phyloP scores from a whole-genome alignment of 2,329 filamentous ascomycete genomes.

The Diaporthe vexans region DNA sequence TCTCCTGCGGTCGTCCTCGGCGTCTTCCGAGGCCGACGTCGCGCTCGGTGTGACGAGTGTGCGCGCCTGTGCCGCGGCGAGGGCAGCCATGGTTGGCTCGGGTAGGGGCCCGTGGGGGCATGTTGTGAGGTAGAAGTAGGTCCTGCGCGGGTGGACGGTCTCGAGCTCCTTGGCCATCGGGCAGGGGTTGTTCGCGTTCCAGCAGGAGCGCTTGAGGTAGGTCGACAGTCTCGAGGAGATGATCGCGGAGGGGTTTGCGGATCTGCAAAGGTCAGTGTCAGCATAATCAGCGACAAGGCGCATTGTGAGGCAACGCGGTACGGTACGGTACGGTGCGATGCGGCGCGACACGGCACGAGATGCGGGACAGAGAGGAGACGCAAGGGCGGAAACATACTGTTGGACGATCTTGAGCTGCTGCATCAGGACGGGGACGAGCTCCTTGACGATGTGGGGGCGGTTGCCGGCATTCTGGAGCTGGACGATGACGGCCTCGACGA shows the following conservation, averaged over 20 bases:
- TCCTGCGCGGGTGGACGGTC: slow-evolving; percentile 90
- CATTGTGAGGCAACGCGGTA: background rate
- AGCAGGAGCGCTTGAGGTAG: slow-evolving; percentile 88
- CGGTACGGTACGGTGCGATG: background rate
- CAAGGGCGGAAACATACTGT: slow-evolving; percentile 75
- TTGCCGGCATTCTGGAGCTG: slow-evolving; percentile 93
- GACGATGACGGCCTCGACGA: slow-evolving; percentile 90
- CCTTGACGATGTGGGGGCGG: slow-evolving; percentile 93
- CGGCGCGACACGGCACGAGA: slow-evolving; percentile 40
- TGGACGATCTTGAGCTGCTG: slow-evolving; percentile 85
- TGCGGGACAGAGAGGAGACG: background rate
- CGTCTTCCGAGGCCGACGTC: slow-evolving; percentile 77
- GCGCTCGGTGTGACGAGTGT: slow-evolving; percentile 82
- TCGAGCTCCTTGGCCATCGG: slow-evolving; percentile 94
- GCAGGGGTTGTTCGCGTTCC: slow-evolving; percentile 84
- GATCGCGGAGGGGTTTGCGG: slow-evolving; percentile 94
- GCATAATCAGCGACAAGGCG: slow-evolving; percentile 44
- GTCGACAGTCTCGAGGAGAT: slow-evolving; percentile 92
- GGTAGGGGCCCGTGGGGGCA: slow-evolving; percentile 86
- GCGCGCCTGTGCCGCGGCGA: slow-evolving; percentile 64
- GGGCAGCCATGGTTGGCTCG: slow-evolving; percentile 68
- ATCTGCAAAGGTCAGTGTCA: slow-evolving; percentile 68
- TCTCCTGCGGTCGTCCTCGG: slow-evolving; percentile 74
- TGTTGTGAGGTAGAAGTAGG: slow-evolving; percentile 97
- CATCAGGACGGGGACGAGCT: slow-evolving; percentile 85